Conservation (phyloP, 2,329 filamentous ascomycete genomes). For the Epichloe uncinata region DNA sequence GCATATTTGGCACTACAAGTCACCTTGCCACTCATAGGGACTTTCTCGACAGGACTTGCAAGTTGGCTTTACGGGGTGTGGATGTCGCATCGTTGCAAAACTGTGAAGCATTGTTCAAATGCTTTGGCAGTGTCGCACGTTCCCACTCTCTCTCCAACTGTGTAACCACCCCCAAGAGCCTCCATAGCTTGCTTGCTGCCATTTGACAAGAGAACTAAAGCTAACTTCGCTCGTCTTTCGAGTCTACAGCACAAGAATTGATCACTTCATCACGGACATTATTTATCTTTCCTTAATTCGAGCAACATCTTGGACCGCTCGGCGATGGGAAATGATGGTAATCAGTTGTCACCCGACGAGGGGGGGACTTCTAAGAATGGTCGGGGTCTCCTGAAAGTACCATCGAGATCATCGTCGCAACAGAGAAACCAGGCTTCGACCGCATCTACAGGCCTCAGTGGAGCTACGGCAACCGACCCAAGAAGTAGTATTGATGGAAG, state of each 20-base stretch:
- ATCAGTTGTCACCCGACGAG: constrained; percentile 28
- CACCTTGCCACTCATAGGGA: not conserved
- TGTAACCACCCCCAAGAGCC: not conserved
- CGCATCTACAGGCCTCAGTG: constrained; percentile 46
- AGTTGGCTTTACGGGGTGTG: not conserved
- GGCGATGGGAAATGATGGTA: constrained; percentile 31
- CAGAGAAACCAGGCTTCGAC: constrained; percentile 45
- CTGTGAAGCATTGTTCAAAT: not conserved
- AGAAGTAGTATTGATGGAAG: constrained; percentile 49
- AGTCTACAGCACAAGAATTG: not conserved
- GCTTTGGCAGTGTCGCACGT: not conserved
- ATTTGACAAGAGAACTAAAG: not conserved
- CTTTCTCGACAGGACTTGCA: not conserved
- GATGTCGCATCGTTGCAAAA: not conserved
- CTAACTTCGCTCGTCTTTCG: not conserved
- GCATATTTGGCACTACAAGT: not conserved
- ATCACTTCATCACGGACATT: constrained; percentile 8
- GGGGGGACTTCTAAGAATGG: constrained; percentile 33
- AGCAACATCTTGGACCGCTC: constrained; percentile 20
- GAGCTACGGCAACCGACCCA: constrained; percentile 43
- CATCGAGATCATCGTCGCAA: constrained; percentile 48
- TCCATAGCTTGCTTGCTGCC: not conserved
- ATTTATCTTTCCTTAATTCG: constrained; percentile 7
- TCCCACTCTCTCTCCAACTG: not conserved
- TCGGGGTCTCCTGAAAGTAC: constrained; percentile 41